These are phyloP conservation scores for Diaporthe sp. DNA, from an alignment of 2,329 filamentous ascomycete genomes.

Conservation along the genomic window DNA sequence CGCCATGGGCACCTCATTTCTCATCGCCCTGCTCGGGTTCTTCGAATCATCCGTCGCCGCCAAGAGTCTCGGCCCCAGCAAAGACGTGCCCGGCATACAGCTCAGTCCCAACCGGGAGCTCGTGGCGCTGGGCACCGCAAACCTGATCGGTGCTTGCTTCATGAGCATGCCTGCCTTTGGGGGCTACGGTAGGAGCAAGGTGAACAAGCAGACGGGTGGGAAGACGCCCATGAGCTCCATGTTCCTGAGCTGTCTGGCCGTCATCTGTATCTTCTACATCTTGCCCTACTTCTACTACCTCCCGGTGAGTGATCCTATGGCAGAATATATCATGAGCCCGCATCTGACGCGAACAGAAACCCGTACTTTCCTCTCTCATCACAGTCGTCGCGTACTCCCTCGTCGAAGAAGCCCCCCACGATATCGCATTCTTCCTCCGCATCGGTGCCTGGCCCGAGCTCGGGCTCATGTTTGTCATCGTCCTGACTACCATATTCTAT, in stretches of 20 bases:
- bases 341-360: slow-evolving; percentile 71
- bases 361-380: slow-evolving; percentile 92
- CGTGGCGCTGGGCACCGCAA: slow-evolving; percentile 89
- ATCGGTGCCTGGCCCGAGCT: slow-evolving; percentile 91
- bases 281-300: slow-evolving; percentile 95
- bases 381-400: slow-evolving; percentile 94
- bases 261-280: slow-evolving; percentile 83
- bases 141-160: slow-evolving; percentile 91
- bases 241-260: slow-evolving; percentile 83
- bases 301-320: slow-evolving; percentile 71
- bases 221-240: slow-evolving; percentile 95
- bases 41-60: slow-evolving; percentile 98
- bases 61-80: slow-evolving; percentile 81
- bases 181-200: slow-evolving; percentile 94
- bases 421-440: slow-evolving; percentile 87
- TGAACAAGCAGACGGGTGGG: slow-evolving; percentile 92
- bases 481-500: slow-evolving; percentile 93
- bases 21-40: slow-evolving; percentile 96
- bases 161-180: slow-evolving; percentile 95
- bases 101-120: slow-evolving; percentile 93
- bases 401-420: slow-evolving; percentile 94
- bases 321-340: background rate
- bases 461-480: slow-evolving; percentile 88
- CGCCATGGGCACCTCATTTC: slow-evolving; percentile 89
- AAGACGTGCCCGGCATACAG: slow-evolving; percentile 80